Percentiles rank a stretch among this genome's conserved stretches.
Evolutionary conservation across 305 asterid genomes (phyloP).

Genomic region (Solanum hybrid): DNA sequence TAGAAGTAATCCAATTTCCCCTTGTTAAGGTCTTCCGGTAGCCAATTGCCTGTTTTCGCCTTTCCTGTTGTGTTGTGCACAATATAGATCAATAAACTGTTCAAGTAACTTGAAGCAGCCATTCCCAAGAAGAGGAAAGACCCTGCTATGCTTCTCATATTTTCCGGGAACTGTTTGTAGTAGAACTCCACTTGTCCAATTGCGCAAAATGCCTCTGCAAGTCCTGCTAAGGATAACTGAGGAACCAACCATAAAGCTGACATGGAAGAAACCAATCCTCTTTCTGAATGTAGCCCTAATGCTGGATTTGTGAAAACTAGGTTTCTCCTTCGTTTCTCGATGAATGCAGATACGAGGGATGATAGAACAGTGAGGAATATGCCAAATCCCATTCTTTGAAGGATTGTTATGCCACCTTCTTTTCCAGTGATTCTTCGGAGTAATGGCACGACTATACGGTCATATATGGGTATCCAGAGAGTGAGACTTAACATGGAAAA

Average conservation of each 20-base stretch:
- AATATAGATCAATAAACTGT: conserved; percentile 27
- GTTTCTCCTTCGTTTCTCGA: conserved; percentile 24
- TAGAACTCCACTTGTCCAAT: conserved; percentile 48
- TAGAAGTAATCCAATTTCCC: conserved; percentile 70
- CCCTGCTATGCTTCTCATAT: conserved; percentile 53
- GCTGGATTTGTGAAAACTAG: conserved; percentile 11
- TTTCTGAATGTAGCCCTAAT: conserved; percentile 2
- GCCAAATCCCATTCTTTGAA: conserved; percentile 50
- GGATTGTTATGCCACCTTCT: conserved; percentile 46
- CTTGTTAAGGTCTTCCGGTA: conserved; percentile 52
- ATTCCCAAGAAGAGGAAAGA: conserved; percentile 36
- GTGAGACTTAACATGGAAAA: conserved; percentile 50
- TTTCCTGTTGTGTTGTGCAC: conserved; percentile 37
- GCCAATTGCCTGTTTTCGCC: conserved; percentile 40
- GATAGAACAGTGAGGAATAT: conserved; percentile 24
- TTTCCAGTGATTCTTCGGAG: conserved; percentile 33
- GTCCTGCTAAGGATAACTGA: conserved; percentile 29
- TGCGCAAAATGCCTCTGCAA: conserved; percentile 37
- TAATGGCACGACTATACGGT: conserved; percentile 38
- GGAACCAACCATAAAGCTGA: conserved; percentile 48
- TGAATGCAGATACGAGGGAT: conserved; percentile 26
- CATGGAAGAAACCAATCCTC: conserved; percentile 33
- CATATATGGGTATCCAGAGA: conserved; percentile 45
- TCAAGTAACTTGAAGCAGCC: conserved; percentile 42
- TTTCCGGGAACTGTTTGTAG: conserved; percentile 56